A percentile compares a stretch with the other conserved stretches of the same genome.
Conservation (phyloP, 768 basidiomycete genomes). For the Lyophyllum shimeji region DNA sequence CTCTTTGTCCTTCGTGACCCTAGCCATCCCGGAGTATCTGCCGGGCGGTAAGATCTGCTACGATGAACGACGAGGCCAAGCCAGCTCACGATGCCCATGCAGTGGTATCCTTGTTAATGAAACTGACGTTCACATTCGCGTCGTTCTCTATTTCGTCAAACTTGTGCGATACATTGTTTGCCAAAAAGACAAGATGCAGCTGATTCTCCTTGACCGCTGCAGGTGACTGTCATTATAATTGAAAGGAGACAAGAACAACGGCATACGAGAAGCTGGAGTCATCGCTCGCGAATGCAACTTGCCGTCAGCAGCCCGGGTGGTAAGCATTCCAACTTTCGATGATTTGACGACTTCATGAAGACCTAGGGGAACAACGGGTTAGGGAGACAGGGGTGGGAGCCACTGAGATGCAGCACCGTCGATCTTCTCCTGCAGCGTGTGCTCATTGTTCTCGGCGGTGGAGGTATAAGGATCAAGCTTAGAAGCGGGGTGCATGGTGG, state of each 20-base stretch:
- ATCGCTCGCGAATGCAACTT: constrained; percentile 80
- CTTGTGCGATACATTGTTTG: constrained; percentile 72
- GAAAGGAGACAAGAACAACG: background rate
- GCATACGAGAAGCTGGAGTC: constrained; percentile 67
- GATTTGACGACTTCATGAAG: constrained; percentile 64
- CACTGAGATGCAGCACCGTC: constrained; percentile 35
- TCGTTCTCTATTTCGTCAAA: constrained; percentile 78
- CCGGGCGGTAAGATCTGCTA: background rate
- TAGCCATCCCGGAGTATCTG: constrained; percentile 74
- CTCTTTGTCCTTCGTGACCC: constrained; percentile 58
- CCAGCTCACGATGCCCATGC: constrained; percentile 66
- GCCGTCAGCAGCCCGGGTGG: constrained; percentile 67
- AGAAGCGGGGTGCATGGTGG: constrained; percentile 21
- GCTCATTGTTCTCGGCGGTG: constrained; percentile 56
- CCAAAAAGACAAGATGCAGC: constrained; percentile 64
- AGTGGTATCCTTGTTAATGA: constrained; percentile 66
- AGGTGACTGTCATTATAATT: background rate
- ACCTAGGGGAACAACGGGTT: constrained; percentile 32
- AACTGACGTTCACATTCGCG: constrained; percentile 77
- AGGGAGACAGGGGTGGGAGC: background rate
- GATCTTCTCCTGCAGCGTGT: constrained; percentile 66
- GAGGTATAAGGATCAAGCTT: constrained; percentile 74
- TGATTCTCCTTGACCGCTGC: constrained; percentile 47
- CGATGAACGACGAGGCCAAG: background rate
- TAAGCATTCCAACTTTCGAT: constrained; percentile 74